phyloP scores from a whole-genome alignment of 2,329 filamentous ascomycete species.

The Botryosphaeria dothidea region DNA sequence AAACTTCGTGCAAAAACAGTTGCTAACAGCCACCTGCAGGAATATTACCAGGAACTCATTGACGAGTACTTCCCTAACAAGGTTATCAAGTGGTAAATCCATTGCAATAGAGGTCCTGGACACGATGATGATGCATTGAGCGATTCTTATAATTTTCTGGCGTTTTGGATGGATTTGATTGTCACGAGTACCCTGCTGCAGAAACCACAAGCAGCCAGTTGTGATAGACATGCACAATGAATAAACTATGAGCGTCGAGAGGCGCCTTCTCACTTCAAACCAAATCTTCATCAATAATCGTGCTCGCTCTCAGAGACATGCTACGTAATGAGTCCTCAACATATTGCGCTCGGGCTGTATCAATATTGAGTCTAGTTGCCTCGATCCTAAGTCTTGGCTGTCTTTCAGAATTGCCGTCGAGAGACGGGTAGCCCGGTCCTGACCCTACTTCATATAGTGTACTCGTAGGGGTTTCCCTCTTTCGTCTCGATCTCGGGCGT shows the following conservation, averaged over 20 bases:
- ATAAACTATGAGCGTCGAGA: background rate
- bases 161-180: background rate
- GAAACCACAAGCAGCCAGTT: slow-evolving; percentile 5
- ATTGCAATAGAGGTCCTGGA: background rate
- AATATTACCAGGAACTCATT: slow-evolving; percentile 73
- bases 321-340: background rate
- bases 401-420: too few relatives aligned
- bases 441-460: background rate
- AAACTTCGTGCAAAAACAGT: background rate
- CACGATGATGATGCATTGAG: background rate
- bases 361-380: too few relatives aligned
- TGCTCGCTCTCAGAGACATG: background rate
- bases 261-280: background rate
- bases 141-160: background rate
- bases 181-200: slow-evolving; percentile 9
- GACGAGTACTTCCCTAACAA: slow-evolving; percentile 71
- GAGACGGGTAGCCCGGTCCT: too few relatives aligned
- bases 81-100: slow-evolving; percentile 65
- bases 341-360: too few relatives aligned
- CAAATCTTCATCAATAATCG: background rate
- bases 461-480: background rate
- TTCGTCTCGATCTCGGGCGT: too few relatives aligned
- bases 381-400: too few relatives aligned
- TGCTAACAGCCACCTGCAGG: slow-evolving; percentile 43
- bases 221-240: slow-evolving; percentile 12